Base-by-base conservation (phyloP, 148 eudicot species). In the Heliosperma pusillum region DNA sequence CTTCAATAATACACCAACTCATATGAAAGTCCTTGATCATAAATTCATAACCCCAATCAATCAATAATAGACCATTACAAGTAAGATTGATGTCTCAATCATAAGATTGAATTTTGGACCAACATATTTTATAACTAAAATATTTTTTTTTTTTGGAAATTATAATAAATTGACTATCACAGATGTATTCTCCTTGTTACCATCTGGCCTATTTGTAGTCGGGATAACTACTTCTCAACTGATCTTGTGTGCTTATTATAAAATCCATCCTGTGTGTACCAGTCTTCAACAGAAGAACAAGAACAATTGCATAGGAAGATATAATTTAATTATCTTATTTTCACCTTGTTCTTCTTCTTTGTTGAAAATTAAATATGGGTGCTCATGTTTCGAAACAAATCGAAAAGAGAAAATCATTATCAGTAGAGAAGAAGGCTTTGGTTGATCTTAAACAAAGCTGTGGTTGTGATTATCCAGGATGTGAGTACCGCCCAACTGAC, bases 381-480 rank as follows among this genome's bases (percentile, higher is more conserved):
- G 86, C 82, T 69, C 86, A 82, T 16, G 70, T 88, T 45, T 87
- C 98, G 10, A 87, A 84, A 70, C 93, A 87, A 78, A 30, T 84
- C 57, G 82, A 89, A 30, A 82, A 88, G 10, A 57, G 88, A 66
- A 88, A 80, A 74, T 53, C 81, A 1, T 26, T 89, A 56, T 59
- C 81, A 9, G 40, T 79, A 0, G 81, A 91, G 87, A 84, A 87
- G 76, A 89, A 86, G 81, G 27, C 75, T 15, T 78, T 93, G 7
- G 59, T 56, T 36, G 85, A 84, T 78, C 86, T 93, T 19, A 66
- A 80, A 47, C 60, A 85, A 73, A 68, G 62, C 17, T 59, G 70
- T 21, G 98, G 98, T 0, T 80, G 73, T 60, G 89, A 86, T 16
- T 93, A 77, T 76, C 94, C 94, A 1, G 90, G 97, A 27, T 74